Percentiles rank a stretch among this genome's conserved stretches.
phyloP scores from a whole-genome alignment of 148 eudicot species.

The Rhododendron molle region DNA sequence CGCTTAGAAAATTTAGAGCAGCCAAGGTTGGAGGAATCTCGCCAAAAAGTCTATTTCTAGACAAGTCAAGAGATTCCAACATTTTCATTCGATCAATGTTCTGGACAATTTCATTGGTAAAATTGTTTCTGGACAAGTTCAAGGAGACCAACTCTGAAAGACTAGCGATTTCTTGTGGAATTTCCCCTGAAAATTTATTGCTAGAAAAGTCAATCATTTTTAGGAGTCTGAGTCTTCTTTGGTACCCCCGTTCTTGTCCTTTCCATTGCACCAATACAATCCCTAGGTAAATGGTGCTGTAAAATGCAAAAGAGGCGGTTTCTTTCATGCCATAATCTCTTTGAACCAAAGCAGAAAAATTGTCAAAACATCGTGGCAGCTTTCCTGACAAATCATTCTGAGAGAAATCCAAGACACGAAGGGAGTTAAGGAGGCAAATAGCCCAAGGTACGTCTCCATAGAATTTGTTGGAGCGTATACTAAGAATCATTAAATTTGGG shows the following conservation, averaged over 20 bases:
- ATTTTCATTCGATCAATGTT: conserved; percentile 15
- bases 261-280: conserved; percentile 7
- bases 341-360: conserved; percentile 5
- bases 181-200: conserved; percentile 16
- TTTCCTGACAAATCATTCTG: conserved; percentile 10
- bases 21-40: conserved; percentile 24
- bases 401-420: conserved; percentile 20
- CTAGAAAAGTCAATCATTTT: conserved; percentile 26
- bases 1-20: conserved; percentile 8
- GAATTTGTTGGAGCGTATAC: conserved; percentile 8
- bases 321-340: background rate
- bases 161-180: conserved; percentile 8
- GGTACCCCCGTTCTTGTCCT: conserved; percentile 14
- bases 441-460: conserved; percentile 11
- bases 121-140: conserved; percentile 23
- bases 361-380: conserved; percentile 8
- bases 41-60: conserved; percentile 20
- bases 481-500: background rate
- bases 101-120: conserved; percentile 12
- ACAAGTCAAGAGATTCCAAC: conserved; percentile 23
- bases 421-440: conserved; percentile 8
- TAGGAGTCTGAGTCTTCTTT: background rate
- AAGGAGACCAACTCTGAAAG: conserved; percentile 18
- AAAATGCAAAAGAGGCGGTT: background rate
- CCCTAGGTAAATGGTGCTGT: background rate